Conservation (phyloP, 2,329 filamentous ascomycete genomes). For the Botrytis porri region DNA sequence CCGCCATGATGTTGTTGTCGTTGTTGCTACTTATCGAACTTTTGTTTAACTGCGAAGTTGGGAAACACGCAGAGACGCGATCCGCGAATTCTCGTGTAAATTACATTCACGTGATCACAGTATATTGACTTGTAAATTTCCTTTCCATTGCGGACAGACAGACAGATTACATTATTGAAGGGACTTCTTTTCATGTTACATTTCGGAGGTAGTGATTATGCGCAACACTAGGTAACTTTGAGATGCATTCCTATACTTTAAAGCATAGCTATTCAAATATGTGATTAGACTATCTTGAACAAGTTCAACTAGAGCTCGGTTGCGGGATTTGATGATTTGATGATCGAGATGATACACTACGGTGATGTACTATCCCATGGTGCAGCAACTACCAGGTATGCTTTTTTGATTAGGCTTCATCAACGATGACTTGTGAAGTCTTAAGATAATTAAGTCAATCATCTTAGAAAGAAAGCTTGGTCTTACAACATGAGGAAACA, state of each 20-base stretch:
- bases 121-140: not conserved
- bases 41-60: not conserved
- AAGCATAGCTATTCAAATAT: not conserved
- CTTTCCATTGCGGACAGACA: not conserved
- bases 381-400: not conserved
- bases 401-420: too few relatives aligned
- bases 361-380: not conserved
- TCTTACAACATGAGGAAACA: not conserved
- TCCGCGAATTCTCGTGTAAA: conserved; percentile 20
- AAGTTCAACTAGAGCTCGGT: not conserved
- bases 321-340: not conserved
- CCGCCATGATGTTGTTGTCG: not conserved
- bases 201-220: not conserved
- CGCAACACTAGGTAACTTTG: not conserved
- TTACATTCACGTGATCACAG: conserved; percentile 12
- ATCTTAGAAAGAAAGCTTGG: not conserved
- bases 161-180: not conserved
- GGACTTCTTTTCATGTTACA: not conserved
- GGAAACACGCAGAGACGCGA: conserved; percentile 12
- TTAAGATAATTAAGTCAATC: too few relatives aligned
- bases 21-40: not conserved
- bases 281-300: not conserved
- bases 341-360: not conserved
- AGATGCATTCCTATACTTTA: not conserved
- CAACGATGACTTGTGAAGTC: too few relatives aligned